phyloP scores from a whole-genome alignment of 2,329 filamentous ascomycete genomes.

The Fusarium transvaalense region DNA sequence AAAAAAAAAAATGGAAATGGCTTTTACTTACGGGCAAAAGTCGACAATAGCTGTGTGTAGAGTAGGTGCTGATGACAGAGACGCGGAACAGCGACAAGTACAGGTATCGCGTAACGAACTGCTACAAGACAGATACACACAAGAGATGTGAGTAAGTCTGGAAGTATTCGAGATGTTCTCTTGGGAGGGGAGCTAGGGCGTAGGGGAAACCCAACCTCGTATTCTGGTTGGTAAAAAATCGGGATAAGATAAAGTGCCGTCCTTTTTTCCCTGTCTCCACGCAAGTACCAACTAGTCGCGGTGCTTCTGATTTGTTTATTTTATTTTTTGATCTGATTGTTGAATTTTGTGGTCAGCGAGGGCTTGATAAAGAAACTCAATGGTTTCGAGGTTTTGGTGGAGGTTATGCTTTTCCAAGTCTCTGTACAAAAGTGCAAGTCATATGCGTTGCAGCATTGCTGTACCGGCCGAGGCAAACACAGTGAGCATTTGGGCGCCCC shows the following conservation, averaged over 20 bases:
- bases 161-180: conserved; percentile 44
- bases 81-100: conserved; percentile 43
- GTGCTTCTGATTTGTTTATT: conserved; percentile 4
- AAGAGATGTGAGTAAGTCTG: conserved; percentile 41
- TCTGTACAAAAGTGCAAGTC: conserved; percentile 2
- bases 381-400: conserved; percentile 8
- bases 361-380: not conserved
- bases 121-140: conserved; percentile 48
- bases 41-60: conserved; percentile 48
- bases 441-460: not conserved
- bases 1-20: conserved; percentile 16
- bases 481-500: conserved; percentile 19
- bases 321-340: not conserved
- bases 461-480: conserved; percentile 3
- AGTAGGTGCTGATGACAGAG: conserved; percentile 3
- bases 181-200: conserved; percentile 32
- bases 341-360: conserved; percentile 14
- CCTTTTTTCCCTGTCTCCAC: conserved; percentile 33
- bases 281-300: conserved; percentile 29
- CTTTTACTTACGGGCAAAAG: conserved; percentile 55
- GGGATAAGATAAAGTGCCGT: conserved; percentile 26
- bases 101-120: conserved; percentile 43
- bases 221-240: conserved; percentile 38
- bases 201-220: conserved; percentile 34
- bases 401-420: conserved; percentile 3